Base-by-base conservation (phyloP, 352 stramenopile species). In the Globisporangium yorkense region DNA sequence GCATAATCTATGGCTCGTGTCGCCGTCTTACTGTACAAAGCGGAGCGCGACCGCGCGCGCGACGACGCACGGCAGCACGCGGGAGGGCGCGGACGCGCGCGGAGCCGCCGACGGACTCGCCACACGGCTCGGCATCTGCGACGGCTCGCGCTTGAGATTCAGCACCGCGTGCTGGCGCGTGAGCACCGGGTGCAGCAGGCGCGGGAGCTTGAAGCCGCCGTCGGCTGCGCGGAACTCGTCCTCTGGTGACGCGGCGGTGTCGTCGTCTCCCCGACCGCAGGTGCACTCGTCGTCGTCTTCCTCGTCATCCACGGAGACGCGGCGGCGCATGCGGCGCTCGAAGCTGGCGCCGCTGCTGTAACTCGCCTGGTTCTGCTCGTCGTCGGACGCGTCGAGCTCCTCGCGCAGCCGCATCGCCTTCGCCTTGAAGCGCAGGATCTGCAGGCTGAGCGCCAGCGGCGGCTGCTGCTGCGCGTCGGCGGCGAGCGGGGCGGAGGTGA, bases 1-100 rank as follows among this genome's bases (percentile, higher is more conserved):
- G 33, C 33, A 39, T 39, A 39, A 39, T 39, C 33, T 39, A 39
- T 12, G 33, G 33, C 33, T 39, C 6, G 33, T 7, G 33, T 39
- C 33, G 5, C 6, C 33, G 33, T 52, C 20, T 54, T 60, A 60
- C 51, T 60, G 54, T 60, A 60, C 54, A 60, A 60, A 53, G 35
- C 54, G 54, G 20, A 60, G 45, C 15, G 50, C 39, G 20, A 54
- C 44, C n/a, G 54, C 29, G 27, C 54, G 45, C 54, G 54, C 49
- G 18, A 51, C 20, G 15, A 52, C 16, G 33, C 54, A 54, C 21
- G 54, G 54, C 8, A 54, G 45, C 35, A 39, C 16, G 45, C 54
- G 54, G 33, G 43, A 37, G 16, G 54, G n/a, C 13, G 41, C 21
- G 16, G 12, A 16, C 33, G 35, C 43, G 40, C 12, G 33, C 31